Evolutionary conservation across 2,329 filamentous ascomycete species (phyloP).

Genomic region (Venturia aucupariae): DNA sequence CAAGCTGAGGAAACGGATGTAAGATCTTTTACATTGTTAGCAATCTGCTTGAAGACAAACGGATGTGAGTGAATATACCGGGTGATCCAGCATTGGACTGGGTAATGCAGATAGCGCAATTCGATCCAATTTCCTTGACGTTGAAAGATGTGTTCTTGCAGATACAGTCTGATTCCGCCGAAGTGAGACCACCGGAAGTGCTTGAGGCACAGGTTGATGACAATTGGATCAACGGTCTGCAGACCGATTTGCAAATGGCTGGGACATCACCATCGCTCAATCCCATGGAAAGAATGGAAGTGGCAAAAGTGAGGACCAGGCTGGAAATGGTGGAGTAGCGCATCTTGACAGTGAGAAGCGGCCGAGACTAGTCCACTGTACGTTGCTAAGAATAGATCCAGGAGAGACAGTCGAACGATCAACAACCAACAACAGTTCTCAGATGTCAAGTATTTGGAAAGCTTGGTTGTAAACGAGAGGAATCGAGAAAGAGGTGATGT

Average conservation of each 20-base stretch:
- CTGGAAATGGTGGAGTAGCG: slow-evolving; percentile 5
- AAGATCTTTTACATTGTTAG: slow-evolving; percentile 4
- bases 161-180: slow-evolving; percentile 8
- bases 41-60: background rate
- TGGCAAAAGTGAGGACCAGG: background rate
- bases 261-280: slow-evolving; percentile 10
- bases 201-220: background rate
- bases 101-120: slow-evolving; percentile 10
- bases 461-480: slow-evolving; percentile 4
- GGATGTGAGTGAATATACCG: background rate
- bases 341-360: background rate
- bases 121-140: slow-evolving; percentile 8
- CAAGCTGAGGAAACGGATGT: slow-evolving; percentile 7
- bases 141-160: slow-evolving; percentile 13
- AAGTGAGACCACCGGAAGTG: background rate
- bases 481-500: slow-evolving; percentile 6
- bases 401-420: background rate
- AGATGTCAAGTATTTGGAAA: background rate
- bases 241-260: slow-evolving; percentile 4
- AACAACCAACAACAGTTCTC: background rate
- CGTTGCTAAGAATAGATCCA: slow-evolving; percentile 3
- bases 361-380: background rate
- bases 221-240: slow-evolving; percentile 9
- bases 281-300: background rate
- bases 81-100: slow-evolving; percentile 7